phyloP scores from a whole-genome alignment of 495 filamentous ascomycete genomes.

The Neurospora hispaniola region DNA sequence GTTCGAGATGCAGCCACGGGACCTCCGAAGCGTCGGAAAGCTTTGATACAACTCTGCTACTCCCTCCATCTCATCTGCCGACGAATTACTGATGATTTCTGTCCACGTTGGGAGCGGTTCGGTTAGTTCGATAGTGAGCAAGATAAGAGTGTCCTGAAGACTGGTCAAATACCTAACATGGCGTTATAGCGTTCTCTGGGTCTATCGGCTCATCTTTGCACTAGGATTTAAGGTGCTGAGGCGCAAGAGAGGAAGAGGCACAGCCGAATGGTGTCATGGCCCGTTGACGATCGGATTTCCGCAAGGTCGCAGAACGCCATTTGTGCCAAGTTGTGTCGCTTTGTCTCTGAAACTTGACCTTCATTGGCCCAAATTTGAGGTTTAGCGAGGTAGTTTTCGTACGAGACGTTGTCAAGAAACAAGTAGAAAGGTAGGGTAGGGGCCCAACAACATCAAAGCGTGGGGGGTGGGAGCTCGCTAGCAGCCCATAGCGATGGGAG shows the following conservation, averaged over 20 bases:
- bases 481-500: background rate
- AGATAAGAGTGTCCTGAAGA: background rate
- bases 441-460: background rate
- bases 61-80: background rate
- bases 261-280: background rate
- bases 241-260: background rate
- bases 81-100: background rate
- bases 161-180: background rate
- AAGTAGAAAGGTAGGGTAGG: background rate
- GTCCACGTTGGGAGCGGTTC: background rate
- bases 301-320: background rate
- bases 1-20: background rate
- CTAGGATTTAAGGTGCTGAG: background rate
- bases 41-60: background rate
- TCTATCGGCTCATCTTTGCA: background rate
- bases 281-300: background rate
- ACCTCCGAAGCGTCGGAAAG: background rate
- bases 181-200: background rate
- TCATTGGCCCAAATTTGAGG: background rate
- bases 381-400: background rate
- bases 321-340: background rate
- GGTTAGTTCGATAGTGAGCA: background rate
- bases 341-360: background rate
- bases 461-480: background rate
- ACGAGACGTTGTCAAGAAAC: background rate